Base-by-base conservation (phyloP, 2,329 filamentous ascomycete genomes). In the Aureobasidium sp. region DNA sequence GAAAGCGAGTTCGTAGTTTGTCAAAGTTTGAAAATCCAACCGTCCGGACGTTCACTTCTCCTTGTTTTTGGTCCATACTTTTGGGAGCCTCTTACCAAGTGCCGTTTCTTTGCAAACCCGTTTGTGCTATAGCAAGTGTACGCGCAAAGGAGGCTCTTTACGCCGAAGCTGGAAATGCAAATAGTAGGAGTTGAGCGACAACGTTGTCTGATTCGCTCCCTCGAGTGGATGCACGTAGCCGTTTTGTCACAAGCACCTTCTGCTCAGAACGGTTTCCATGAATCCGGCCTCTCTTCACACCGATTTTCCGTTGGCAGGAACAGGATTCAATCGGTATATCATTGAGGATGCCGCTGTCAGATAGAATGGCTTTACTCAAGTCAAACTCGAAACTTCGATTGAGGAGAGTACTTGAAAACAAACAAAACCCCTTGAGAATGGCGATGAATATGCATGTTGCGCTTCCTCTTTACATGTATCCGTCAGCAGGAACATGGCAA, bases 391-490 rank as follows among this genome's bases (percentile, higher is more conserved):
- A 11, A 49, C 22, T 35, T 48, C 56, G 44, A 17, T 29, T 59
- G 3, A 37, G 31, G 24, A 49, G 31, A 12, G n/a, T 40, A 31
- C 9, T 49, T 11, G 44, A 8, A n/a, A 12, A 31, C 33, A 49
- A 39, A 29, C 45, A 19, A 5, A 14, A 37, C 31, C 17, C 44
- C 39, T 31, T 1, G 9, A 54, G 39, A 31, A 53, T 61, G 49
- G 31, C 58, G 3, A 39, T 39, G 47, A 53, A 61, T 4, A 56
- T 62, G 61, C 22, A 52, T 47, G 40, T 62, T 11, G 53, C 61
- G n/a, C 37, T 71, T 24, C 70, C 70, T 5, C 67, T 71, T 31
- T 71, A 71, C 66, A 70, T 69, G 64, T 71, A 68, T 54, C 69
- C 70, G 5, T 63, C 61, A 35, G 58, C 64, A 9, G 61, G 60